A percentile compares a stretch with the other conserved stretches of the same genome.
phyloP scores from a whole-genome alignment of 192 early-diverging fungal species.

The Umbelopsis isabellina region DNA sequence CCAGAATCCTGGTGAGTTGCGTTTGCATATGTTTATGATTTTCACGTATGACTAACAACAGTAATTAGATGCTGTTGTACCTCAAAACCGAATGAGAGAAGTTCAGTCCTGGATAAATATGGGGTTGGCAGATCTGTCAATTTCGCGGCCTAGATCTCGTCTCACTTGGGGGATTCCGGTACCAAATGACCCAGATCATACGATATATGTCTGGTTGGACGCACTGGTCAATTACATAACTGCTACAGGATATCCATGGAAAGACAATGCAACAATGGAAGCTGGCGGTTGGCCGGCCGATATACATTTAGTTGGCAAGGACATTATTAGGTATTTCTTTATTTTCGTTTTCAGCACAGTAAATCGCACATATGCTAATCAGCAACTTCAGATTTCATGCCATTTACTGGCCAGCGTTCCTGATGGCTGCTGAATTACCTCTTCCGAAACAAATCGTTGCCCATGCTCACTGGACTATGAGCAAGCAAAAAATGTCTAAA shows the following conservation, averaged over 20 bases:
- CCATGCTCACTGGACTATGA: constrained; percentile 95
- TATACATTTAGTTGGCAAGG: constrained; percentile 92
- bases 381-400: constrained; percentile 78
- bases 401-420: constrained; percentile 96
- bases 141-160: constrained; percentile 80
- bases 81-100: constrained; percentile 65
- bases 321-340: constrained; percentile 74
- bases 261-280: constrained; percentile 20
- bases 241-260: constrained; percentile 83
- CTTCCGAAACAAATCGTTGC: constrained; percentile 82
- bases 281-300: constrained; percentile 65
- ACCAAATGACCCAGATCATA: constrained; percentile 84
- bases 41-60: neutral
- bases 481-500: constrained; percentile 94
- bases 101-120: constrained; percentile 61
- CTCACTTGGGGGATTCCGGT: constrained; percentile 92
- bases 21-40: neutral
- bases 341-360: neutral
- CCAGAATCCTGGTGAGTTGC: constrained; percentile 53
- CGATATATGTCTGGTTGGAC: constrained; percentile 98
- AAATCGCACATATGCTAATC: neutral
- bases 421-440: constrained; percentile 84
- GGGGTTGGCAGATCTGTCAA: constrained; percentile 76
- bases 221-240: constrained; percentile 94
- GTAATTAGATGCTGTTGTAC: constrained; percentile 59